phyloP scores from a whole-genome alignment of 768 basidiomycete genomes.

The Auriscalpium orientale region DNA sequence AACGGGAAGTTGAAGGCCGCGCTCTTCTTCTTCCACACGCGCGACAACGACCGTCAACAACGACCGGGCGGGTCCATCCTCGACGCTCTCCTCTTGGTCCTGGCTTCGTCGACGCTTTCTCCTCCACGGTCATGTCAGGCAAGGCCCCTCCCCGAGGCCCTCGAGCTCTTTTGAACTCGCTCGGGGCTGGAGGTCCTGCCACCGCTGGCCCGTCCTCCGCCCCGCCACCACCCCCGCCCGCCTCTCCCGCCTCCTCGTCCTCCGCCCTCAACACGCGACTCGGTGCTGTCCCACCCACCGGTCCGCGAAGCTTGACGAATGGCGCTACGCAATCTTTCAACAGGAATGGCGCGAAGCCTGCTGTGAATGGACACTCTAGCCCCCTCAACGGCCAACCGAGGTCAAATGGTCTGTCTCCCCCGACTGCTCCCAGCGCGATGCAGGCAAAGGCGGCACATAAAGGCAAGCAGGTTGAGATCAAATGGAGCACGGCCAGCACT shows the following conservation, averaged over 20 bases:
- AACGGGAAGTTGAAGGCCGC: not conserved
- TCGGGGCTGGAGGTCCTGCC: constrained; percentile 21
- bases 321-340: constrained; percentile 22
- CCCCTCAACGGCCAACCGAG: constrained; percentile 21
- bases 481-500: constrained; percentile 26
- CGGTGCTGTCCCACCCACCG: constrained; percentile 55
- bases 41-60: not conserved
- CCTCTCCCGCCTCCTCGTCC: constrained; percentile 27
- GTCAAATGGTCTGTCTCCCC: constrained; percentile 18
- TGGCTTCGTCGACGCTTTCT: constrained; percentile 6
- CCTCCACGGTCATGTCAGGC: constrained; percentile 50
- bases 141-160: constrained; percentile 73
- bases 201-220: constrained; percentile 9
- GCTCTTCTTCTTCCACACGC: not conserved
- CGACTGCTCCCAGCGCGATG: constrained; percentile 24
- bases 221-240: constrained; percentile 20
- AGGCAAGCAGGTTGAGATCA: constrained; percentile 35
- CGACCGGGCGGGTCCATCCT: not conserved
- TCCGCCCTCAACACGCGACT: constrained; percentile 29
- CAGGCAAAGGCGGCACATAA: constrained; percentile 27
- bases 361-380: constrained; percentile 35
- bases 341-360: constrained; percentile 31
- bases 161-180: constrained; percentile 51
- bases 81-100: not conserved
- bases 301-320: constrained; percentile 52